phyloP scores from a whole-genome alignment of 163 green algal species.

The Chlamydomonas reinhardtii region DNA sequence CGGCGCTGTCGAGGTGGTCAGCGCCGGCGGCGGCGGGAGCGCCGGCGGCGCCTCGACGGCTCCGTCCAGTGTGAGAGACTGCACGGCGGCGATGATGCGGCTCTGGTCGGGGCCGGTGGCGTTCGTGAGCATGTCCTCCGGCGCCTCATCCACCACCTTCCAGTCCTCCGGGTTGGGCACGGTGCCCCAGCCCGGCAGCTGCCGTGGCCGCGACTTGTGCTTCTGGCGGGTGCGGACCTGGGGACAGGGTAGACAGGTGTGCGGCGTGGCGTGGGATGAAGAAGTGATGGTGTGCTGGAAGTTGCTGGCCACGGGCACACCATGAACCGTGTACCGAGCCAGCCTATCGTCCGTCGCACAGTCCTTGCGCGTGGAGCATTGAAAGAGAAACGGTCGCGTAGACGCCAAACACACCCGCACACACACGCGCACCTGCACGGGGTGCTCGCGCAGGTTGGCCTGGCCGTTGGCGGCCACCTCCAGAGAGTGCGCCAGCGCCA shows the following conservation, averaged over 20 bases:
- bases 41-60: background rate
- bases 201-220: background rate
- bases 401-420: background rate
- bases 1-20: background rate
- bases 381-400: background rate
- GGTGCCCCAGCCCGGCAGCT: slow-evolving; percentile 87
- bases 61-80: slow-evolving; percentile 16
- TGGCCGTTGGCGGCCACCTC: slow-evolving; percentile 80
- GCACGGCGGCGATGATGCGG: slow-evolving; percentile 44
- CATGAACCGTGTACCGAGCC: no score
- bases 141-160: slow-evolving; percentile 82
- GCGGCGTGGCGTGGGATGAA: no score
- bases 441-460: slow-evolving; percentile 69
- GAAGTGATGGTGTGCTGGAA: no score
- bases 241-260: background rate
- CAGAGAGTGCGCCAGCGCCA: slow-evolving; percentile 88
- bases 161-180: slow-evolving; percentile 80
- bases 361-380: background rate
- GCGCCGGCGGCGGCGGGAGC: background rate
- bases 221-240: slow-evolving; percentile 27
- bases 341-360: no score
- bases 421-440: slow-evolving; percentile 69
- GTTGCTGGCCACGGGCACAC: no score
- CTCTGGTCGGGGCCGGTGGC: slow-evolving; percentile 36
- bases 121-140: slow-evolving; percentile 57